A percentile compares a stretch with the other conserved stretches of the same genome.
These are phyloP conservation scores for Przewalskia tangutica DNA, from an alignment of 257 asterid genomes.

Conservation along the genomic window DNA sequence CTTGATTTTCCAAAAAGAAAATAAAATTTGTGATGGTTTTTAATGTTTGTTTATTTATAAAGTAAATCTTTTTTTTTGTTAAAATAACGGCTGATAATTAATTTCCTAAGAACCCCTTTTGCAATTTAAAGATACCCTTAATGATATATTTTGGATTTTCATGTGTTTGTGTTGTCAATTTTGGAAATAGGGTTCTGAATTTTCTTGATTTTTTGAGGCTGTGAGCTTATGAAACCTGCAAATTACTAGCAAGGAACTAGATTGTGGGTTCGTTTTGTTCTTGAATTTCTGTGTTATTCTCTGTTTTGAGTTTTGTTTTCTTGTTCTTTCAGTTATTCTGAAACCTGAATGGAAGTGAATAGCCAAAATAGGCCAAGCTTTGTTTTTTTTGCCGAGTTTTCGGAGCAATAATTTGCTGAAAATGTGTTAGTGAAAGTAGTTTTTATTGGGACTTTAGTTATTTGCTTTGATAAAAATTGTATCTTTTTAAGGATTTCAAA, in stretches of 20 bases:
- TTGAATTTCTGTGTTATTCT: not conserved
- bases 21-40: not conserved
- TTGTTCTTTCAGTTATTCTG: not conserved
- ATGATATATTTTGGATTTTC: not conserved
- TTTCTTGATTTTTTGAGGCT: not conserved
- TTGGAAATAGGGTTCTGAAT: not conserved
- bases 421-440: not conserved
- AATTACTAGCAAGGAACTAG: not conserved
- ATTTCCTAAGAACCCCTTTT: not conserved
- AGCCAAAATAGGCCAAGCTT: not conserved
- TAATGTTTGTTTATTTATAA: not conserved
- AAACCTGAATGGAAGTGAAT: not conserved
- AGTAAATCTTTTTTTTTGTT: not conserved
- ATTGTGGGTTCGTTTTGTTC: not conserved
- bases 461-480: not conserved
- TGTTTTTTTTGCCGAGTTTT: not conserved
- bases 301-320: not conserved
- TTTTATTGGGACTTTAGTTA: not conserved
- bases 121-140: not conserved
- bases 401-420: not conserved
- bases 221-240: not conserved
- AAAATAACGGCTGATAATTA: not conserved
- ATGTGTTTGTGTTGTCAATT: not conserved
- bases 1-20: not conserved
- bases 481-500: not conserved